Evolutionary conservation across 2,329 filamentous ascomycete species (phyloP).

Genomic region (Myriosclerotinia scirpicola): DNA sequence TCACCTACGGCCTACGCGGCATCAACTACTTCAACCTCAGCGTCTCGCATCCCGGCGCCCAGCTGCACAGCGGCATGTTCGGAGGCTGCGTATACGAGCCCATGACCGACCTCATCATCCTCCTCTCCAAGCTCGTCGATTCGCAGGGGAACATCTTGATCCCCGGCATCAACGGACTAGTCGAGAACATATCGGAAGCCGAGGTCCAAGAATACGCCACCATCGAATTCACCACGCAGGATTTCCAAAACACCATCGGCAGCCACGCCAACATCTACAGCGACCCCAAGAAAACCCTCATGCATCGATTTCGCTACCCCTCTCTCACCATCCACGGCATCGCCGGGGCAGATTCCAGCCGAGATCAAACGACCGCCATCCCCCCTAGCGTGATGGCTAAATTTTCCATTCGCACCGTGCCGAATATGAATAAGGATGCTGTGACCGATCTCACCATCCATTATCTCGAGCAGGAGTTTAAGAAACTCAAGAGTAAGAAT

Average conservation of each 20-base stretch:
- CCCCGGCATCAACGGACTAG: conserved; percentile 3
- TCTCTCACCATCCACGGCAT: conserved; percentile 15
- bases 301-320: conserved; percentile 14
- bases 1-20: conserved; percentile 14
- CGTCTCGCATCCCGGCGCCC: not conserved
- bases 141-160: conserved; percentile 11
- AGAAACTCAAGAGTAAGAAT: conserved; percentile 14
- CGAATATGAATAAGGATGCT: not conserved
- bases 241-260: conserved; percentile 9
- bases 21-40: conserved; percentile 18
- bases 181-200: not conserved
- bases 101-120: conserved; percentile 11
- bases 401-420: conserved; percentile 15
- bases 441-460: conserved; percentile 6
- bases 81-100: conserved; percentile 17
- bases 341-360: not conserved
- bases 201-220: not conserved
- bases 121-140: conserved; percentile 15
- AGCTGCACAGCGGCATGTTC: conserved; percentile 18
- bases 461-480: not conserved
- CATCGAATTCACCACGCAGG: conserved; percentile 12
- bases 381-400: conserved; percentile 11
- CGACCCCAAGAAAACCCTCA: conserved; percentile 5
- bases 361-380: conserved; percentile 8
- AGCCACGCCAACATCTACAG: conserved; percentile 8